Evolutionary conservation across 345 rosid genomes (phyloP), one percentile per base, ranked within the genome.

Genomic region (Citrus medica): DNA sequence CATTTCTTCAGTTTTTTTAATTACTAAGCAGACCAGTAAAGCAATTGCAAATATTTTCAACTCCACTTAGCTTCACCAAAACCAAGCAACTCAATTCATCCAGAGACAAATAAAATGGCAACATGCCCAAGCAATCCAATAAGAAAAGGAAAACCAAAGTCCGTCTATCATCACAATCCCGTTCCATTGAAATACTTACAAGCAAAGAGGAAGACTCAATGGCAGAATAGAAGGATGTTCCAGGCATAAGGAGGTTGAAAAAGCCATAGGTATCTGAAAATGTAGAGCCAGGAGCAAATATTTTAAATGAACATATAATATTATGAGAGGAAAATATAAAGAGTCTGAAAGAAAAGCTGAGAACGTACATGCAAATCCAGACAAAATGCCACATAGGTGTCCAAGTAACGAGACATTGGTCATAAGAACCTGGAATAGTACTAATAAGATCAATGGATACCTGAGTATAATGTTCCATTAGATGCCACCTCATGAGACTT

Each of bases 351-450:
- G 24, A 75, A 79, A 75, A 69, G 25, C 69, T 79, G 21, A 82
- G 67, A 33, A 80, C 93, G 51, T 83, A 96, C 98, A 96, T 79
- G 98, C 93, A 90, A 92, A 94, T 71, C 99, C 98, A 38, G 99
- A 94, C 77, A 96, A 81, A 88, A 96, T 94, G 85, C 99, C 98
- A 60, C 95, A 94, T 38, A 96, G 90, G 81, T 94, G 99, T 70
- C 99, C 99, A 59, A 96, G 95, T 74, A 96, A 90, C 4, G 99
- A 96, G 60, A 96, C 95, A 78, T 96, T 96, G 76, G 95, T 78
- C 97, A 96, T 92, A 66, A 96, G 92, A 84, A 92, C 81, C 88
- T 94, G 98, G 88, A 96, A 92, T 59, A 79, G 85, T 48, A 96
- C 76, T 84, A 96, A 80, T 61, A 96, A 85, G 83, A 94, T 84